Percentiles rank a stretch among this genome's conserved stretches.
These are phyloP conservation scores for Triticum aestivum DNA, from an alignment of 176 grass and related monocot species.

Conservation along the genomic window DNA sequence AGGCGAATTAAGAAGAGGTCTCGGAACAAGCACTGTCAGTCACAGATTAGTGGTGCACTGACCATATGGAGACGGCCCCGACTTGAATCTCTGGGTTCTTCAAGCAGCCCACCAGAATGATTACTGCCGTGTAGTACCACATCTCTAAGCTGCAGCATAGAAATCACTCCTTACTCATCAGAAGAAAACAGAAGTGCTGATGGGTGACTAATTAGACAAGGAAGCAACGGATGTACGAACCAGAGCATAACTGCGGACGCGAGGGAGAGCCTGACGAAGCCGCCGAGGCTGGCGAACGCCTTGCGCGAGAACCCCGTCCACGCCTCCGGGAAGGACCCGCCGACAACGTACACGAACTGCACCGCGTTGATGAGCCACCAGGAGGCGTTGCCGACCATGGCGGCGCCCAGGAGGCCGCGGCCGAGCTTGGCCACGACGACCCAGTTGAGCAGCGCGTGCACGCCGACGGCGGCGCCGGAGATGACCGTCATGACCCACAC, in stretches of 20 bases:
- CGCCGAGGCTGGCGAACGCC: constrained; percentile 50
- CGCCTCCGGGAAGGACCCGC: constrained; percentile 50
- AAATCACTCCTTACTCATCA: not conserved
- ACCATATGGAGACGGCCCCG: constrained; percentile 65
- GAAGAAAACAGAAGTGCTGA: not conserved
- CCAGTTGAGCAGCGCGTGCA: constrained; percentile 55
- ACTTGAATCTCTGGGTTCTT: constrained; percentile 61
- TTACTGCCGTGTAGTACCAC: constrained; percentile 67
- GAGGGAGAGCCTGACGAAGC: constrained; percentile 65
- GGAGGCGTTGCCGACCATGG: constrained; percentile 47
- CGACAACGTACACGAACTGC: constrained; percentile 52
- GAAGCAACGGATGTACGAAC: constrained; percentile 22
- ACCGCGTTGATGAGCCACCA: constrained; percentile 57
- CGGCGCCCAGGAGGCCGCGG: constrained; percentile 45
- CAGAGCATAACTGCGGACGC: constrained; percentile 80
- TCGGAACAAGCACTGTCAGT: not conserved
- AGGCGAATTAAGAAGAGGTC: not conserved
- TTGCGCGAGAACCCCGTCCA: constrained; percentile 63
- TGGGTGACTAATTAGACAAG: not conserved
- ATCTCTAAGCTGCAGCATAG: constrained; percentile 50
- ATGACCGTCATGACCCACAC: constrained; percentile 58
- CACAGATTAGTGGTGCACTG: not conserved
- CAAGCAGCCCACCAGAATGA: constrained; percentile 69
- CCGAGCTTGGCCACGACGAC: constrained; percentile 46
- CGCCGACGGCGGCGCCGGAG: constrained; percentile 27